phyloP scores from a whole-genome alignment of 257 asterid genomes.

The Capsicum baccatum region DNA sequence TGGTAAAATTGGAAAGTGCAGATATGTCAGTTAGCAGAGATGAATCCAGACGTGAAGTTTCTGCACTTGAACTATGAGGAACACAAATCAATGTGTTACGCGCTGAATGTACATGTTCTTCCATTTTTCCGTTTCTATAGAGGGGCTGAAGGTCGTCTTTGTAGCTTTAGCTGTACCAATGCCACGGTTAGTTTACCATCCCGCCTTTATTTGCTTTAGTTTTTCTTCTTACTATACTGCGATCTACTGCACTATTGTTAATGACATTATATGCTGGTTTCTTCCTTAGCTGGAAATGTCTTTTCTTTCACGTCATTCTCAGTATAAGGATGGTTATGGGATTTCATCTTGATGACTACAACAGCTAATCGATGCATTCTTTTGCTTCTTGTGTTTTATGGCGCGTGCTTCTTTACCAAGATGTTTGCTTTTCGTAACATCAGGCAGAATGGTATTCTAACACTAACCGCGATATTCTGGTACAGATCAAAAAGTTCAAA shows the following conservation, averaged over 20 bases:
- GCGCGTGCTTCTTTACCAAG: neutral
- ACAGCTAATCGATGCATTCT: neutral
- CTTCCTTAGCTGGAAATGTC: neutral
- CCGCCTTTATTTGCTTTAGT: neutral
- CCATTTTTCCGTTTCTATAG: constrained; percentile 57
- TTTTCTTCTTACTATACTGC: neutral
- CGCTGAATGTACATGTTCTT: constrained; percentile 47
- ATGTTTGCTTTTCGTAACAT: neutral
- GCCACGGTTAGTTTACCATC: constrained; percentile 43
- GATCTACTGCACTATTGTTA: neutral
- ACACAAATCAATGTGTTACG: constrained; percentile 50
- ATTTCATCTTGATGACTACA: neutral
- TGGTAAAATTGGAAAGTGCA: constrained; percentile 27
- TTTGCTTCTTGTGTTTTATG: neutral
- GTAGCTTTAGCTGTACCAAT: constrained; percentile 58
- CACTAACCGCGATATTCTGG: neutral
- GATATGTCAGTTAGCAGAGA: constrained; percentile 54
- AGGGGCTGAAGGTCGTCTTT: constrained; percentile 51
- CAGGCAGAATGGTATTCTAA: neutral
- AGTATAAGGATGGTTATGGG: neutral
- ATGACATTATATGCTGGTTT: neutral
- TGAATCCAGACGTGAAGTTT: constrained; percentile 50
- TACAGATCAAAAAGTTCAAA: constrained; percentile 18
- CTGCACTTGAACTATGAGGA: constrained; percentile 53
- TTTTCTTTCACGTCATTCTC: neutral